Conservation (phyloP, 2,329 filamentous ascomycete genomes). For the Aaosphaeria pasadenensis region DNA sequence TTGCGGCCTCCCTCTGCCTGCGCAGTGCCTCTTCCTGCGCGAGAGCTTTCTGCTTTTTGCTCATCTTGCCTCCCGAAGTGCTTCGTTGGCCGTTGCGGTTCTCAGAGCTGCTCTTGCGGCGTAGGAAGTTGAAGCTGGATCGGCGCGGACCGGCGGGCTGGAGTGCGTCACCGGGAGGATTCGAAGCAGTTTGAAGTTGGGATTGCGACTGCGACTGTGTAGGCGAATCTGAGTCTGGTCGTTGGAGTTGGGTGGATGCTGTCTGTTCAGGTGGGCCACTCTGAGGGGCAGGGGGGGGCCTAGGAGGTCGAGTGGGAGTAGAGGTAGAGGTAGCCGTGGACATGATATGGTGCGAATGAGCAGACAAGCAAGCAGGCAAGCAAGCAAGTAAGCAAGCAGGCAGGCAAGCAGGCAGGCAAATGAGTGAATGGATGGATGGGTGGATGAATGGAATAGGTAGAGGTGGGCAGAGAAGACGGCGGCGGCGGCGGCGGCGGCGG, state of each 20-base stretch:
- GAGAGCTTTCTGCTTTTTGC: slow-evolving; percentile 56
- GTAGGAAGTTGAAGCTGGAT: slow-evolving; percentile 37
- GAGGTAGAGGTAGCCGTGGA: slow-evolving; percentile 20
- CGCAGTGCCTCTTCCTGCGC: slow-evolving; percentile 52
- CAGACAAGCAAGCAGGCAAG: too few species aligned
- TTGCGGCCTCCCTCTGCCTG: slow-evolving; percentile 54
- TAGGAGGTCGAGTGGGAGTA: slow-evolving; percentile 14
- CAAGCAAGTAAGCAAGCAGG: too few species aligned
- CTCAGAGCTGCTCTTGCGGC: slow-evolving; percentile 32
- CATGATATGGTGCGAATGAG: slow-evolving; percentile 9
- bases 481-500: too few species aligned
- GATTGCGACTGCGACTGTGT: slow-evolving; percentile 1
- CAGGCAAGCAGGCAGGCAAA: too few species aligned
- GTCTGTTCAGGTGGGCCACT: slow-evolving; percentile 28
- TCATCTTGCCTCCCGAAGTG: slow-evolving; percentile 41
- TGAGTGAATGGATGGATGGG: too few species aligned
- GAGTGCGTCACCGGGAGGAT: not conserved
- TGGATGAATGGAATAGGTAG: too few species aligned
- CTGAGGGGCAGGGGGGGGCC: slow-evolving; percentile 10
- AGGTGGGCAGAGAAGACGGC: too few species aligned
- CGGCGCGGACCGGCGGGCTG: slow-evolving; percentile 9
- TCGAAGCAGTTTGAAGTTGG: too few species aligned
- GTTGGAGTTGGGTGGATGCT: slow-evolving; percentile 7
- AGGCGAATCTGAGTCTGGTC: slow-evolving; percentile 16
- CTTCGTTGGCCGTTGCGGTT: slow-evolving; percentile 21